Conservation (phyloP, 306 rosid genomes). For the Vicia sativa region DNA sequence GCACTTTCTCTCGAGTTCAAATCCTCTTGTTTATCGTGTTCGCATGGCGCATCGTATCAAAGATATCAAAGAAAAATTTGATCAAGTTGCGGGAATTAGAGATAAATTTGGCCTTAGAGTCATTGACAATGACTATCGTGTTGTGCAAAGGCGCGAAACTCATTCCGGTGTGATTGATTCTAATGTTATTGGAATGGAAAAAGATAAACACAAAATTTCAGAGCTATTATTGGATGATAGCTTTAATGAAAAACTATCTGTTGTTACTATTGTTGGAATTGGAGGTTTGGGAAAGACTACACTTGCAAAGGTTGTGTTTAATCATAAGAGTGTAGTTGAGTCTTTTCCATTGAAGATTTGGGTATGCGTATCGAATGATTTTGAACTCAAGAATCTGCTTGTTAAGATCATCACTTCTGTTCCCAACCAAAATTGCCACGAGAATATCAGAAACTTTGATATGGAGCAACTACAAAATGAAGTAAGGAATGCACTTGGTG, state of each 20-base stretch:
- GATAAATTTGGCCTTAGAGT: not conserved
- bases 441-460: not conserved
- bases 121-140: not conserved
- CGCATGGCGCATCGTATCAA: not conserved
- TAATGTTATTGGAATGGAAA: not conserved
- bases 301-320: conserved; percentile 10
- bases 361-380: not conserved
- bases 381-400: not conserved
- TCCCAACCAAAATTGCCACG: not conserved
- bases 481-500: not conserved
- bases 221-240: not conserved
- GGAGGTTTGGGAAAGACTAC: conserved; percentile 40
- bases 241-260: not conserved
- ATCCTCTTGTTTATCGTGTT: not conserved
- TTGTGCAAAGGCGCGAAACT: too few species aligned
- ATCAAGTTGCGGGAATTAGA: not conserved
- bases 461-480: not conserved
- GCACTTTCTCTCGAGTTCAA: not conserved
- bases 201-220: not conserved
- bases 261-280: too few species aligned
- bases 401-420: not conserved
- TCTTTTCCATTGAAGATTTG: conserved; percentile 1
- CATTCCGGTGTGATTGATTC: not conserved
- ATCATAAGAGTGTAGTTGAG: not conserved
- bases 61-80: not conserved